These are phyloP conservation scores for Blastobotrys parvus DNA, from an alignment of 805 yeast species.

Conservation along the genomic window DNA sequence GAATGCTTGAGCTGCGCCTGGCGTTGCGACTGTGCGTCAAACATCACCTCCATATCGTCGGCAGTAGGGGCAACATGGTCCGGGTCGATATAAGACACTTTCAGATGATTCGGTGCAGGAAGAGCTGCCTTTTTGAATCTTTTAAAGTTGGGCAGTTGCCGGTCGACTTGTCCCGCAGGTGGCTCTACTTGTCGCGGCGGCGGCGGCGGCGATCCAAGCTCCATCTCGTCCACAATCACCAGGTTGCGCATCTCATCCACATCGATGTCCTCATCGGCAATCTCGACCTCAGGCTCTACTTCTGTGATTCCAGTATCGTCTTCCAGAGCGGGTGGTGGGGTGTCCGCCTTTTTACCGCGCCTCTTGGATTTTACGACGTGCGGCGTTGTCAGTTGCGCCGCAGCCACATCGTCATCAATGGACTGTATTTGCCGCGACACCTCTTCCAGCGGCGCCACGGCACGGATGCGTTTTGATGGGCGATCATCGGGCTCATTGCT, in stretches of 20 bases:
- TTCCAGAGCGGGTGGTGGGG: background rate
- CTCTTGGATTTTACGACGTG: background rate
- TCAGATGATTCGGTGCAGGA: background rate
- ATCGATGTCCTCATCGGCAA: constrained; percentile 4
- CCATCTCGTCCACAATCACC: constrained; percentile 12
- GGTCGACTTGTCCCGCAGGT: no score
- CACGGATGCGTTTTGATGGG: background rate
- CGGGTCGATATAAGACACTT: no score
- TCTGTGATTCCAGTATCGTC: background rate
- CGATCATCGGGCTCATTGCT: no score
- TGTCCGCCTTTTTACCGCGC: background rate
- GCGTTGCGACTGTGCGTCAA: no score
- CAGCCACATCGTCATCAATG: background rate
- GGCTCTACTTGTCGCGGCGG: background rate
- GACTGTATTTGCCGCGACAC: background rate
- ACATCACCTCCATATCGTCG: no score
- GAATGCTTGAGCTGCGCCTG: no score
- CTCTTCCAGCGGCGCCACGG: background rate
- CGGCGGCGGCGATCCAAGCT: background rate
- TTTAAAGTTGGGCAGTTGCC: constrained; percentile 16
- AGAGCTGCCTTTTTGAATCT: constrained; percentile 7
- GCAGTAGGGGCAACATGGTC: no score
- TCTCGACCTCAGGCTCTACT: background rate
- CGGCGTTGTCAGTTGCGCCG: background rate
- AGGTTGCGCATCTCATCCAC: constrained; percentile 7